Evolutionary conservation across 2,329 filamentous ascomycete genomes (phyloP), one percentile per base, ranked within the genome.

Genomic region (Chaetomium olivaceum): DNA sequence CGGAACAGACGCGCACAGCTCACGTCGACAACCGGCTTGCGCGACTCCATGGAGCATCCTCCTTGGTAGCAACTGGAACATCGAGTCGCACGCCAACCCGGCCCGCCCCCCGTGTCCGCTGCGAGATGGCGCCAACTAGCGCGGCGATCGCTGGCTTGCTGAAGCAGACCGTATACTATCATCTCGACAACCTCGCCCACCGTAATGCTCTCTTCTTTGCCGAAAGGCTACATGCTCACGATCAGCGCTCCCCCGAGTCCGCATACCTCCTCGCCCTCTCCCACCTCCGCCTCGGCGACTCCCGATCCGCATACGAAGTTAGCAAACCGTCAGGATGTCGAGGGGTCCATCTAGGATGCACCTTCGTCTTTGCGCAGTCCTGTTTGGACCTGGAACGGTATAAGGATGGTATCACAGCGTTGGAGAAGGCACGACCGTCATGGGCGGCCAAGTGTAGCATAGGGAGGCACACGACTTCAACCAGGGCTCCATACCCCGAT

Each of bases 141-240:
- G 78, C 80, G 59, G 80, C 81, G 69, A 79, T 85, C 52, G 81
- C 81, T 58, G 79, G 80, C 73, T 79, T 87, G 68, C 73, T 89
- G 65, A 82, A 84, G 73, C 86, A 89, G 76, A 79, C 85, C 65
- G 80, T 89, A 64, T 80, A 88, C 73, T 89, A 89, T 75, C 87
- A 89, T 72, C 88, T 99, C 77, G 95, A 99, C 82, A 96, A 97
- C 76, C 89, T 93, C 74, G 87, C 93, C 46, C 85, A 91, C 75
- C 89, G 93, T 63, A 98, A 96, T 76, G 95, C 95, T 64, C 88
- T 97, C 51, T 99, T 99, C 80, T 92, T 97, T 68, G 91, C 95
- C 67, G 92, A 94, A 74, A 88, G 95, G 70, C 86, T 97, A 23
- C 85, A 88, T 68, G 93, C 92, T 59, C 91, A 94, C 72, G 94